phyloP scores from a whole-genome alignment of 2,329 filamentous ascomycete genomes.

The Dactylellina cionopaga region DNA sequence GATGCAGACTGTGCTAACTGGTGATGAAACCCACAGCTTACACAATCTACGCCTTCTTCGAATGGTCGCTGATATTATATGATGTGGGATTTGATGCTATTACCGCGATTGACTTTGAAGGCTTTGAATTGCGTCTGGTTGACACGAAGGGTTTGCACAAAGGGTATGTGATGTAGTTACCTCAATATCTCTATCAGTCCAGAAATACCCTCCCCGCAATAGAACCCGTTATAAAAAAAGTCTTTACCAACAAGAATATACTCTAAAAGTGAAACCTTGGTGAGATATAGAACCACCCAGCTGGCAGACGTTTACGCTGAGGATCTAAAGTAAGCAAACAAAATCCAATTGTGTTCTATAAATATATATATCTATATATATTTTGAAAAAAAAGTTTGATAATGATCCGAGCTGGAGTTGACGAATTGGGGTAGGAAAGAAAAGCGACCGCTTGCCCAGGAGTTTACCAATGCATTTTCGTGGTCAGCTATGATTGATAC shows the following conservation, averaged over 20 bases:
- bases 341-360: too few relatives aligned
- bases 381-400: not conserved
- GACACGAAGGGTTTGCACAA: conserved; percentile 90
- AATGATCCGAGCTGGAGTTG: conserved; percentile 21
- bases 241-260: conserved; percentile 52
- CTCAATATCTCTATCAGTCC: conserved; percentile 60
- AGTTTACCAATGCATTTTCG: conserved; percentile 77
- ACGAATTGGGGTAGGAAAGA: conserved; percentile 70
- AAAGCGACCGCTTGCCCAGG: conserved; percentile 72
- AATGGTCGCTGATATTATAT: conserved; percentile 93
- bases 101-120: conserved; percentile 88
- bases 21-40: conserved; percentile 78
- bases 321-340: conserved; percentile 45
- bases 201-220: conserved; percentile 15
- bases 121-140: conserved; percentile 85
- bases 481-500: conserved; percentile 81
- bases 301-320: conserved; percentile 46
- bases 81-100: conserved; percentile 97
- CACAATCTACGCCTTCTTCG: conserved; percentile 96
- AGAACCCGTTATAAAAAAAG: conserved; percentile 34
- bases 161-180: conserved; percentile 94
- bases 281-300: conserved; percentile 52
- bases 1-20: conserved; percentile 14
- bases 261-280: conserved; percentile 52
- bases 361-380: not conserved